phyloP scores from a whole-genome alignment of 2,329 filamentous ascomycete species.

The Fragosphaeria purpurea region DNA sequence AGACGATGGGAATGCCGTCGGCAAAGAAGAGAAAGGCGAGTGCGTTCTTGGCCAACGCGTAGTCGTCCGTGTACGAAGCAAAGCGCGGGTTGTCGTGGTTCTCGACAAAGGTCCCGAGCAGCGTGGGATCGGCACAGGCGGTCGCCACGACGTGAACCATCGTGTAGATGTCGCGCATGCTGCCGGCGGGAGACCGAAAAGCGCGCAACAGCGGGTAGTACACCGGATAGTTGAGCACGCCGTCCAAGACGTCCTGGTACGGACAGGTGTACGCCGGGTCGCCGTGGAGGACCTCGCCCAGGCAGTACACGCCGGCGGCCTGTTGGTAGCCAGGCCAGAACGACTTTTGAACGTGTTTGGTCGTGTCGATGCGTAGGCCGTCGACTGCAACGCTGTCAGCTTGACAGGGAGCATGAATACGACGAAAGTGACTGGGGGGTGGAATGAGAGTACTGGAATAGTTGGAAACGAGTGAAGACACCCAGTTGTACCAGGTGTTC shows the following conservation, averaged over 20 bases:
- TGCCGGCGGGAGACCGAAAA: conserved; percentile 24
- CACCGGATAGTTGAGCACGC: conserved; percentile 47
- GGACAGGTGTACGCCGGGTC: conserved; percentile 39
- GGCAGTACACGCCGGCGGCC: conserved; percentile 46
- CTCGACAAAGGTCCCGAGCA: conserved; percentile 43
- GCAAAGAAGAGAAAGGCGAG: conserved; percentile 34
- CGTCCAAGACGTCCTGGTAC: conserved; percentile 44
- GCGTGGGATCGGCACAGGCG: conserved; percentile 32
- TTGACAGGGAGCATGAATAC: not conserved
- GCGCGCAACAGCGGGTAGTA: conserved; percentile 31
- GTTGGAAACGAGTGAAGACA: conserved; percentile 44
- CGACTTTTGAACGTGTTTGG: conserved; percentile 49
- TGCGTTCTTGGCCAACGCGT: conserved; percentile 48
- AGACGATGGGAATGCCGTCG: conserved; percentile 51
- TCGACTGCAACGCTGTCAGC: conserved; percentile 32
- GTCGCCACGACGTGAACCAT: conserved; percentile 26
- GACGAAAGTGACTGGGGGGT: too few species aligned
- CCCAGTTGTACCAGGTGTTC: conserved; percentile 46
- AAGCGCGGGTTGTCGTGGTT: conserved; percentile 51
- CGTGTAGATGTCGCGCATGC: conserved; percentile 28
- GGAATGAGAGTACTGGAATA: conserved; percentile 29
- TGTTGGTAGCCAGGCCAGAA: conserved; percentile 47
- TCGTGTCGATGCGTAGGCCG: conserved; percentile 51
- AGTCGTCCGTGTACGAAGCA: conserved; percentile 39
- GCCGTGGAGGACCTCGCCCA: conserved; percentile 52